Conservation (phyloP, 2,329 filamentous ascomycete species). For the Metarhizium guizhouense region DNA sequence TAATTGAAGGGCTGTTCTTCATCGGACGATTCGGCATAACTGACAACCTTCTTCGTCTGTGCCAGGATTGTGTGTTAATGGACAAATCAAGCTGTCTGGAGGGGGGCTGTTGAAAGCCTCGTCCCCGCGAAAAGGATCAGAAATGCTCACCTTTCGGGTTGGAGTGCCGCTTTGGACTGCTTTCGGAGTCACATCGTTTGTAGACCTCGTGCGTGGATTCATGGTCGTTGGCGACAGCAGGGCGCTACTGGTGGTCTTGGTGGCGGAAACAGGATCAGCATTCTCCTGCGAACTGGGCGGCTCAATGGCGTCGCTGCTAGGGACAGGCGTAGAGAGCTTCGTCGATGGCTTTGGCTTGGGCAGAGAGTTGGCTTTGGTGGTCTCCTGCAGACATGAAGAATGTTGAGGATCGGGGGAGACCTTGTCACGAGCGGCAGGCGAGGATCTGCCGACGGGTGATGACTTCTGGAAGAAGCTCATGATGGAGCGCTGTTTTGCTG, state of each 20-base stretch:
- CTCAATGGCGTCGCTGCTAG: conserved; percentile 69
- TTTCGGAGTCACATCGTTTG: not conserved
- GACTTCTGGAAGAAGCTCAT: conserved; percentile 36
- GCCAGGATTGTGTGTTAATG: not conserved
- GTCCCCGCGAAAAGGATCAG: too few species aligned
- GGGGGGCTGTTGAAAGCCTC: not conserved
- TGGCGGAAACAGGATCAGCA: conserved; percentile 36
- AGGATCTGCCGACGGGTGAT: conserved; percentile 23
- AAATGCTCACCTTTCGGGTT: conserved; percentile 58
- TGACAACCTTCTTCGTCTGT: conserved; percentile 51
- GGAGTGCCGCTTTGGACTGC: conserved; percentile 55
- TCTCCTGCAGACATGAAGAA: conserved; percentile 30
- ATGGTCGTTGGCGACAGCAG: conserved; percentile 4
- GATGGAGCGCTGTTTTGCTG: conserved; percentile 33
- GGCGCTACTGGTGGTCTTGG: conserved; percentile 32
- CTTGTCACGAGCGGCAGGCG: conserved; percentile 23
- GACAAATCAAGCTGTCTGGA: not conserved
- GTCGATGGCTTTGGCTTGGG: conserved; percentile 30
- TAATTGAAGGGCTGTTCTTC: conserved; percentile 62
- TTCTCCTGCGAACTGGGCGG: conserved; percentile 62
- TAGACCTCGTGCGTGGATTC: conserved; percentile 18
- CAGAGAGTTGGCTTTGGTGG: conserved; percentile 31
- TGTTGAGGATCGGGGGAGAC: conserved; percentile 21
- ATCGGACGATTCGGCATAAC: conserved; percentile 79
- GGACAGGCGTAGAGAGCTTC: conserved; percentile 55